Conservation (phyloP, 2,329 filamentous ascomycete species). For the Colletotrichum lupini region DNA sequence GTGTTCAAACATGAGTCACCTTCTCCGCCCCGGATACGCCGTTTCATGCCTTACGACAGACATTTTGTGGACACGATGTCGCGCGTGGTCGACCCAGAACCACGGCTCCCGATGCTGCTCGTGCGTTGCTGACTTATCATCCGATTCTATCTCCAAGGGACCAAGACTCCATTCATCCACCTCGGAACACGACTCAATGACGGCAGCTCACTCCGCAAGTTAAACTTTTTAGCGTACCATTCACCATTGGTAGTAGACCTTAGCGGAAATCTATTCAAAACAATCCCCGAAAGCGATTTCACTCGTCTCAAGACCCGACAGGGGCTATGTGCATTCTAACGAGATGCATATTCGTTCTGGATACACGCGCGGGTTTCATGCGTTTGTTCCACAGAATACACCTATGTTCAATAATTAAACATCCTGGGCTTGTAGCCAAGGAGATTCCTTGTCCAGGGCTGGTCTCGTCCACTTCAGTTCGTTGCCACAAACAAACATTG, state of each 20-base stretch:
- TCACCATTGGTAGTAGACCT: not conserved
- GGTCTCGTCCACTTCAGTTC: not conserved
- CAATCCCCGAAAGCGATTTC: not conserved
- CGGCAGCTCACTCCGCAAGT: not conserved
- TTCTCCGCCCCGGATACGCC: constrained; percentile 9
- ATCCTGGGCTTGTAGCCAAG: not conserved
- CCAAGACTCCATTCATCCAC: too few relatives aligned
- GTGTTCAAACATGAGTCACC: constrained; percentile 5
- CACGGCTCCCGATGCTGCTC: not conserved
- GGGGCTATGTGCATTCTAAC: not conserved
- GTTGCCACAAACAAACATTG: not conserved
- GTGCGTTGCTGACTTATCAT: not conserved
- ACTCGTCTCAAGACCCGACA: not conserved
- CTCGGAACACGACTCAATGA: not conserved
- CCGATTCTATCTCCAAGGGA: not conserved
- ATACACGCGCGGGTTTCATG: constrained; percentile 5
- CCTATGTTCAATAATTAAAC: not conserved
- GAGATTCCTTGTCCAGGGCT: not conserved
- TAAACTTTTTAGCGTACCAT: not conserved
- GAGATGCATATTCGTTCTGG: not conserved
- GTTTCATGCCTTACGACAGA: constrained; percentile 1
- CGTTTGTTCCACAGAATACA: constrained; percentile 15
- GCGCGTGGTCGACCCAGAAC: not conserved
- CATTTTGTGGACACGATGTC: not conserved
- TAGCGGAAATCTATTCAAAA: not conserved